Conservation (phyloP, 1,139 yeast species). For the Yamadazyma taylorii region DNA sequence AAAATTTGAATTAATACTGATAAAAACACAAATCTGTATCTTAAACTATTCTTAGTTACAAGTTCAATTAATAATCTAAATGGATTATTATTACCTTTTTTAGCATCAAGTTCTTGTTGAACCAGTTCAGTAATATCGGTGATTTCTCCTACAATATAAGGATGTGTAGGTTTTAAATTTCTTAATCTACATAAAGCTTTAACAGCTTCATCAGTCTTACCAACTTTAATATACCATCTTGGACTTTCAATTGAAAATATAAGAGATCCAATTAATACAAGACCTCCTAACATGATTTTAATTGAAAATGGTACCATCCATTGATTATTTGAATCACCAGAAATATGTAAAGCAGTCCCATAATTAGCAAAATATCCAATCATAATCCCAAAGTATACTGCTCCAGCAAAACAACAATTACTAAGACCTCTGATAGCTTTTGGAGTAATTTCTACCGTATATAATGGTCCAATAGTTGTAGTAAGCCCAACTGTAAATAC, state of each 20-base stretch:
- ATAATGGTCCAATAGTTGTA: slow-evolving; percentile 56
- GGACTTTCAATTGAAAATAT: slow-evolving; percentile 44
- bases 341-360: slow-evolving; percentile 38
- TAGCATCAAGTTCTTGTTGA: slow-evolving; percentile 36
- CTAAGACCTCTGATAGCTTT: slow-evolving; percentile 52
- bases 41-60: slow-evolving; percentile 31
- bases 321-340: slow-evolving; percentile 28
- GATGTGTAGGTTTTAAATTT: slow-evolving; percentile 49
- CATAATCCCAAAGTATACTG: slow-evolving; percentile 56
- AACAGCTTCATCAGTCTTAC: slow-evolving; percentile 36
- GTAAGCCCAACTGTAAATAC: slow-evolving; percentile 55
- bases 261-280: slow-evolving; percentile 37
- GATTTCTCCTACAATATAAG: slow-evolving; percentile 52
- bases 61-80: slow-evolving; percentile 31
- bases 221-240: slow-evolving; percentile 45
- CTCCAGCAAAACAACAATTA: slow-evolving; percentile 52
- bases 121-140: slow-evolving; percentile 51
- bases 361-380: slow-evolving; percentile 51
- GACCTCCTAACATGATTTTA: slow-evolving; percentile 44
- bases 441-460: slow-evolving; percentile 55
- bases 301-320: slow-evolving; percentile 40
- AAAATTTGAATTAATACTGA: slow-evolving; percentile 49
- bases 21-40: slow-evolving; percentile 46
- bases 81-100: slow-evolving; percentile 11
- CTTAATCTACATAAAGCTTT: slow-evolving; percentile 45